Percentiles rank a stretch among this genome's conserved stretches.
Conservation (phyloP, 352 stramenopile species). For the Globisporangium cylindrosporum region DNA sequence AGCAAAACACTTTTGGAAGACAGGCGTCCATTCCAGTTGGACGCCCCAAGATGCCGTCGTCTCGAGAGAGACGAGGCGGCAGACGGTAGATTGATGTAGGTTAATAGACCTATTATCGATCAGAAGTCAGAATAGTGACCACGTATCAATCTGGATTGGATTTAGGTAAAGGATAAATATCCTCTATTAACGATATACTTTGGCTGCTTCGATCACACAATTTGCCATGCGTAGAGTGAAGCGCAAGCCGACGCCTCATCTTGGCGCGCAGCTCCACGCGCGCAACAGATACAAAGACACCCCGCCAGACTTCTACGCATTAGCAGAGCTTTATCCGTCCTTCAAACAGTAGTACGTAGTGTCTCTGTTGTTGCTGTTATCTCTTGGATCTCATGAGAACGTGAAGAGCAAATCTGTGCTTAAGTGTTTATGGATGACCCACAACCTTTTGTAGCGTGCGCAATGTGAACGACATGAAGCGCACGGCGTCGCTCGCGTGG, state of each 20-base stretch:
- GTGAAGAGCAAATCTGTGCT: not conserved
- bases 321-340: conserved; percentile 54
- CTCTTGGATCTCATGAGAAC: not conserved
- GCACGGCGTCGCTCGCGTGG: conserved; percentile 61
- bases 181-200: not conserved
- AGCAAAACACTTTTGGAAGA: not conserved
- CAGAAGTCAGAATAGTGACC: not conserved
- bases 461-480: conserved; percentile 58
- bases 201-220: not conserved
- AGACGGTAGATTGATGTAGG: not conserved
- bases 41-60: conserved; percentile 2
- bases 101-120: not conserved
- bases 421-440: not conserved
- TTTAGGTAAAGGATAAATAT: not conserved
- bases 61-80: not conserved
- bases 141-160: not conserved
- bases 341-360: conserved; percentile 62
- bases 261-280: conserved; percentile 59
- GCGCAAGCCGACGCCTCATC: conserved; percentile 53
- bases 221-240: conserved; percentile 38
- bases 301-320: conserved; percentile 73
- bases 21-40: not conserved
- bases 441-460: conserved; percentile 35
- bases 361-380: not conserved
- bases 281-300: conserved; percentile 74